phyloP scores from a whole-genome alignment of 2,329 filamentous ascomycete genomes.

The Colletotrichum shisoi region DNA sequence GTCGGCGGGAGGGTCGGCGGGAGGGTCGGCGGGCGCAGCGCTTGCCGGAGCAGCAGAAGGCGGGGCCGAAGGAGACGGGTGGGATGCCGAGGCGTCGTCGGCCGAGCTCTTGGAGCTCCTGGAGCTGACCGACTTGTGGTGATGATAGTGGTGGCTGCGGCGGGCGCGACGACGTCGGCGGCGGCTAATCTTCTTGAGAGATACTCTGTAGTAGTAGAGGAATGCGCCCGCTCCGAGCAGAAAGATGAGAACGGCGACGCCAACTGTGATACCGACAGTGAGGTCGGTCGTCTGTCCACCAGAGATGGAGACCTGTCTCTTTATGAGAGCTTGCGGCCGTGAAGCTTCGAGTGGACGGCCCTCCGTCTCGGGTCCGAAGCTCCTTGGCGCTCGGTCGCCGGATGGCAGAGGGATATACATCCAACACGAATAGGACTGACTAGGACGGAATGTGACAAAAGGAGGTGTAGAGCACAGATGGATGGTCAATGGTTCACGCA shows the following conservation, averaged over 20 bases:
- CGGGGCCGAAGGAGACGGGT: conserved; percentile 17
- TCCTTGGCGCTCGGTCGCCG: conserved; percentile 7
- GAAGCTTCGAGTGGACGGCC: neutral
- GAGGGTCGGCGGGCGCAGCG: conserved; percentile 20
- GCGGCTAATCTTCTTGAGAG: conserved; percentile 48
- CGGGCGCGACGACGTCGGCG: conserved; percentile 45
- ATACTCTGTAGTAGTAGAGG: conserved; percentile 51
- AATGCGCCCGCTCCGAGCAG: conserved; percentile 51
- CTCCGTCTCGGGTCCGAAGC: neutral
- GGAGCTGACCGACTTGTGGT: conserved; percentile 46
- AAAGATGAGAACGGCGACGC: conserved; percentile 53
- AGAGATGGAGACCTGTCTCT: conserved; percentile 31
- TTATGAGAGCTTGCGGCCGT: conserved; percentile 4
- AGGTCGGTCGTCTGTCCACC: conserved; percentile 48
- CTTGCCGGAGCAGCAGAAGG: conserved; percentile 17
- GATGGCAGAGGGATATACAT: conserved; percentile 38
- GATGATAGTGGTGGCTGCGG: conserved; percentile 34
- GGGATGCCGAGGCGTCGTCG: conserved; percentile 23
- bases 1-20: conserved; percentile 23
- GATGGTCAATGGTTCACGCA: conserved; percentile 15
- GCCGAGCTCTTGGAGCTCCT: conserved; percentile 50
- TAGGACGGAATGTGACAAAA: neutral
- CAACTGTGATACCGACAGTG: conserved; percentile 56
- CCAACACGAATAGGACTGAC: conserved; percentile 7
- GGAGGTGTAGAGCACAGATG: conserved; percentile 1